Evolutionary conservation across 2,329 filamentous ascomycete genomes (phyloP).

Genomic region (Lizonia empirigonia): DNA sequence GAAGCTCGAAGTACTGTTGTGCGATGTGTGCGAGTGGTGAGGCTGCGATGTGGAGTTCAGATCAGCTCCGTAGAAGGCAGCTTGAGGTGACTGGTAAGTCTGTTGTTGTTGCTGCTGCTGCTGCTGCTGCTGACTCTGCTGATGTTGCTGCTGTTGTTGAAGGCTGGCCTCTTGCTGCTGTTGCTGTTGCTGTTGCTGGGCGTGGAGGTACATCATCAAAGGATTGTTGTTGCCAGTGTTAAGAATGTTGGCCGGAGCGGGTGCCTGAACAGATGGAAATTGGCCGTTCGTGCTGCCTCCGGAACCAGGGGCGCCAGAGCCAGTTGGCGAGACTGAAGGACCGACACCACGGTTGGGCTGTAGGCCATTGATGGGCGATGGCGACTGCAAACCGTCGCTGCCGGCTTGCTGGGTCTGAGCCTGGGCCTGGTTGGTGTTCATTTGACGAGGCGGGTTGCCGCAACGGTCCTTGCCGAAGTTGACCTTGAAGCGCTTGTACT

Average conservation of each 20-base stretch:
- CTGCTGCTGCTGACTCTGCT: slow-evolving; percentile 35
- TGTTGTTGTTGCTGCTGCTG: slow-evolving; percentile 56
- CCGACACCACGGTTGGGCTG: slow-evolving; percentile 59
- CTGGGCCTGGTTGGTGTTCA: slow-evolving; percentile 64
- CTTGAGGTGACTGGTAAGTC: slow-evolving; percentile 75
- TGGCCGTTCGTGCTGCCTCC: slow-evolving; percentile 61
- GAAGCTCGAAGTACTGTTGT: slow-evolving; percentile 59
- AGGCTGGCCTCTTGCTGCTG: slow-evolving; percentile 49
- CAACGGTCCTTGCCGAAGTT: slow-evolving; percentile 99
- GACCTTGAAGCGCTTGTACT: slow-evolving; percentile 98
- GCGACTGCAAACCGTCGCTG: slow-evolving; percentile 62
- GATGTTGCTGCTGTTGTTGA: slow-evolving; percentile 38
- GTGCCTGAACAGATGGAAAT: slow-evolving; percentile 64
- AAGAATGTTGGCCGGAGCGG: slow-evolving; percentile 74
- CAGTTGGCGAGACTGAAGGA: slow-evolving; percentile 65
- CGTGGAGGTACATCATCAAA: slow-evolving; percentile 89
- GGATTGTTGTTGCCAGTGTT: slow-evolving; percentile 84
- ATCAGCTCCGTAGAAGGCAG: slow-evolving; percentile 73
- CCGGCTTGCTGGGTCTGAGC: slow-evolving; percentile 71
- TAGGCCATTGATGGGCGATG: slow-evolving; percentile 63
- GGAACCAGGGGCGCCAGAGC: slow-evolving; percentile 62
- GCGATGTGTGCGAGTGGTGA: slow-evolving; percentile 63
- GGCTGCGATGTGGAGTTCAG: slow-evolving; percentile 68
- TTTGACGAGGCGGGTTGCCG: slow-evolving; percentile 91
- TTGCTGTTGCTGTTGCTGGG: slow-evolving; percentile 58